Evolutionary conservation across 2,329 filamentous ascomycete species (phyloP).

Genomic region (Penicillium sp.): DNA sequence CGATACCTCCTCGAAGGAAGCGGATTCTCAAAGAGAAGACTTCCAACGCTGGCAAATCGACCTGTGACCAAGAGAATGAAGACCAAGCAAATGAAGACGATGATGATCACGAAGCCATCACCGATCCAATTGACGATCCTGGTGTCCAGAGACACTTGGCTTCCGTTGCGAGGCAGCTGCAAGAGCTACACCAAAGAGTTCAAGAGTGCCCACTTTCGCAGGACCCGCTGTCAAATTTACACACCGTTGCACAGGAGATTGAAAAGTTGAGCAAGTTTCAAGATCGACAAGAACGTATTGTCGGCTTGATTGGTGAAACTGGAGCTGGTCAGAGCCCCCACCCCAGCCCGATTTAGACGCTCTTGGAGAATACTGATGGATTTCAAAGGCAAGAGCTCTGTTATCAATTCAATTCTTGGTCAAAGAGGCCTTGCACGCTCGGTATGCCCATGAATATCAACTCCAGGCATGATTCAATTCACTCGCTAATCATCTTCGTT

Average conservation of each 20-base stretch:
- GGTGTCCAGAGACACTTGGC: too few relatives aligned
- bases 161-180: neutral
- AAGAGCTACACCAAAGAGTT: neutral
- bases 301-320: conserved; percentile 13
- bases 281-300: conserved; percentile 8
- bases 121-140: too few relatives aligned
- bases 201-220: neutral
- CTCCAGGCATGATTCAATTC: neutral
- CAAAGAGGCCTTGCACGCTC: conserved; percentile 6
- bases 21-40: too few relatives aligned
- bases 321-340: conserved; percentile 8
- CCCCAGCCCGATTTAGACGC: neutral
- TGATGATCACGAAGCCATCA: too few relatives aligned
- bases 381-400: conserved; percentile 10
- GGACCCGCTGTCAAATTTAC: neutral
- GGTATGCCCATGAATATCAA: conserved; percentile 1
- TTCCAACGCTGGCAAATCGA: too few relatives aligned
- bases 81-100: too few relatives aligned
- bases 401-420: conserved; percentile 13
- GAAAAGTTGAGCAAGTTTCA: conserved; percentile 6
- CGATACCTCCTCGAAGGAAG: too few relatives aligned
- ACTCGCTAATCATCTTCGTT: neutral
- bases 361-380: too few relatives aligned
- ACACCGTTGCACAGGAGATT: neutral
- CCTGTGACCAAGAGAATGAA: too few relatives aligned